These are phyloP conservation scores for Curvularia sp. DNA, from an alignment of 2,329 filamentous ascomycete species.

Conservation along the genomic window DNA sequence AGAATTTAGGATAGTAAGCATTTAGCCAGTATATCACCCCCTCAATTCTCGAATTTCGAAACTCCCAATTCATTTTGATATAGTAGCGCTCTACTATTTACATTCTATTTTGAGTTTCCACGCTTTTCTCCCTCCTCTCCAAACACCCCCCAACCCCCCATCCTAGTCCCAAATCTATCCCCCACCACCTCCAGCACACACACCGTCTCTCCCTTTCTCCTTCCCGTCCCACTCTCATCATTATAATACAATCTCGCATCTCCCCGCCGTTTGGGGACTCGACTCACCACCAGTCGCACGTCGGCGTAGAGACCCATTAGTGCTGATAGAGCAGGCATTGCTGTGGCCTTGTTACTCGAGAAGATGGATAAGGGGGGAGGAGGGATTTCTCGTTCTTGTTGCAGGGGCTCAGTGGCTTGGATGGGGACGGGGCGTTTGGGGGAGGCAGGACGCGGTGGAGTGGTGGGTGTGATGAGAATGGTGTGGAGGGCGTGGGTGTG, in stretches of 20 bases:
- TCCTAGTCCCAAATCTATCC: constrained; percentile 49
- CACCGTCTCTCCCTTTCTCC: constrained; percentile 36
- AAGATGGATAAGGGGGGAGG: constrained; percentile 52
- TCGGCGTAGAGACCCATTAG: constrained; percentile 50
- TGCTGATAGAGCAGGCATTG: constrained; percentile 49
- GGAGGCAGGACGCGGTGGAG: constrained; percentile 15
- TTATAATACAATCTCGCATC: constrained; percentile 48
- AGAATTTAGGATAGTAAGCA: too few species aligned
- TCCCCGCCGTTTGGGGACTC: constrained; percentile 41
- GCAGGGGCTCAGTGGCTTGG: constrained; percentile 3
- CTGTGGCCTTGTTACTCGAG: constrained; percentile 37
- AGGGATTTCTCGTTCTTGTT: constrained; percentile 12
- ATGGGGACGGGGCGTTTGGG: constrained; percentile 2
- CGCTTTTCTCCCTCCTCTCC: constrained; percentile 1
- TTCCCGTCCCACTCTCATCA: constrained; percentile 8
- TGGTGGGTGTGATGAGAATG: constrained; percentile 49
- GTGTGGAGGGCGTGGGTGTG: constrained; percentile 48
- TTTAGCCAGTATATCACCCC: too few species aligned
- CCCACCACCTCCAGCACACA: constrained; percentile 55
- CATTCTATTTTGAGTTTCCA: too few species aligned
- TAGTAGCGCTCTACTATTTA: too few species aligned
- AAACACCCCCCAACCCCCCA: constrained; percentile 50
- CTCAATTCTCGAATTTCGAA: too few species aligned
- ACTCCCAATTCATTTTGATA: too few species aligned
- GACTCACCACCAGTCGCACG: constrained; percentile 51